Conservation (phyloP, 2,329 filamentous ascomycete genomes). For the Talaromyces islandicus region DNA sequence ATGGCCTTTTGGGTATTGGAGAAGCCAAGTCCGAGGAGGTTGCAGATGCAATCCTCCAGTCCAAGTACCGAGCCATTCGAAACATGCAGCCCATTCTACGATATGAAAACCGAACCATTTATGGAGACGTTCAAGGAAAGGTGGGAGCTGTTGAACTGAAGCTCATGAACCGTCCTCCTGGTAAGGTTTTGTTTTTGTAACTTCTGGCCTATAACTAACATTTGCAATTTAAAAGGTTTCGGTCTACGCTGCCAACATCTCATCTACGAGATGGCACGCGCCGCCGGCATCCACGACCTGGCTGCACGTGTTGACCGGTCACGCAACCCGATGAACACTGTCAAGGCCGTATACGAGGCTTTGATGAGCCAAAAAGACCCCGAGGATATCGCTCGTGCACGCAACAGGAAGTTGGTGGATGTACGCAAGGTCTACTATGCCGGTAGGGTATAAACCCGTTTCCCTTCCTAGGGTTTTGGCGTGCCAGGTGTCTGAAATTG, state of each 20-base stretch:
- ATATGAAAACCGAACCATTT: slow-evolving; percentile 91
- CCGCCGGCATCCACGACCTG: slow-evolving; percentile 80
- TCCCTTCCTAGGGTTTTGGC: background rate
- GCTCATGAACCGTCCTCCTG: slow-evolving; percentile 76
- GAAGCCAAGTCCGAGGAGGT: slow-evolving; percentile 80
- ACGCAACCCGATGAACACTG: slow-evolving; percentile 94
- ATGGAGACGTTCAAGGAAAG: slow-evolving; percentile 75
- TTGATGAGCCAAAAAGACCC: slow-evolving; percentile 78
- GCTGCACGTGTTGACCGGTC: slow-evolving; percentile 76
- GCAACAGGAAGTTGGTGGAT: slow-evolving; percentile 94
- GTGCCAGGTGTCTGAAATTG: background rate
- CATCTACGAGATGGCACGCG: slow-evolving; percentile 91
- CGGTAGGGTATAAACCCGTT: slow-evolving; percentile 53
- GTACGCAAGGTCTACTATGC: slow-evolving; percentile 96
- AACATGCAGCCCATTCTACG: slow-evolving; percentile 90
- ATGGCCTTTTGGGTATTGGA: slow-evolving; percentile 81
- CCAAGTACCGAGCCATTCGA: slow-evolving; percentile 72
- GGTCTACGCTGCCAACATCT: slow-evolving; percentile 85
- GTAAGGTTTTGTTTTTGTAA: slow-evolving; percentile 49
- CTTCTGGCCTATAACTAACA: background rate
- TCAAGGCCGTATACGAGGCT: slow-evolving; percentile 84
- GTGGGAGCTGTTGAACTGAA: slow-evolving; percentile 81
- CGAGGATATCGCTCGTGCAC: slow-evolving; percentile 79
- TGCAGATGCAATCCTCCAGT: slow-evolving; percentile 62
- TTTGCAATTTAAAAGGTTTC: slow-evolving; percentile 59